A percentile compares a stretch with the other conserved stretches of the same genome.
These are phyloP conservation scores for Penicillium decumbens DNA, from an alignment of 2,329 filamentous ascomycete species.

Conservation along the genomic window DNA sequence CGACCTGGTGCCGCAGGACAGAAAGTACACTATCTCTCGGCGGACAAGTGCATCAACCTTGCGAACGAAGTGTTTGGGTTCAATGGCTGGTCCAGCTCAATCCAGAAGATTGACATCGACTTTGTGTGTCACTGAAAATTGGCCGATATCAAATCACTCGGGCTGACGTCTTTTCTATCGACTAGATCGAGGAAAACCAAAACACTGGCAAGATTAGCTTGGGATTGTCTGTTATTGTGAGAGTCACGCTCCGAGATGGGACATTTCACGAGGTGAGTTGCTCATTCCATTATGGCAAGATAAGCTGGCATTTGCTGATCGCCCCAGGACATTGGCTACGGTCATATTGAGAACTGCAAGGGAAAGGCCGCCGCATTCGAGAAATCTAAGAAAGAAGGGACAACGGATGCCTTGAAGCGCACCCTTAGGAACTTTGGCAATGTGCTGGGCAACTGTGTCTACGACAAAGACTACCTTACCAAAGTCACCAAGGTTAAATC, in stretches of 20 bases:
- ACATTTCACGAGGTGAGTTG: slow-evolving; percentile 75
- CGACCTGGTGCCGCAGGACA: slow-evolving; percentile 75
- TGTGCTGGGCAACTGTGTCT: slow-evolving; percentile 95
- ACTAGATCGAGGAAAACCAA: slow-evolving; percentile 70
- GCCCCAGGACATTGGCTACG: slow-evolving; percentile 78
- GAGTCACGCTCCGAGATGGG: slow-evolving; percentile 84
- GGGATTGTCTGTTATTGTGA: slow-evolving; percentile 82
- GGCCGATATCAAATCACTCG: not conserved
- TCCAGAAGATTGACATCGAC: slow-evolving; percentile 90
- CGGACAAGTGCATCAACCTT: slow-evolving; percentile 91
- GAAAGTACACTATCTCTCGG: slow-evolving; percentile 90
- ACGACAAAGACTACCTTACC: slow-evolving; percentile 88
- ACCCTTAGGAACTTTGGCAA: slow-evolving; percentile 90
- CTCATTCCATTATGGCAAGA: slow-evolving; percentile 48
- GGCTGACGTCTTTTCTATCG: slow-evolving; percentile 2
- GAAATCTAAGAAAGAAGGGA: slow-evolving; percentile 97
- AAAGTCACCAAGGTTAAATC: slow-evolving; percentile 89
- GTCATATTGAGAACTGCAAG: slow-evolving; percentile 92
- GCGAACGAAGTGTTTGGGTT: slow-evolving; percentile 96
- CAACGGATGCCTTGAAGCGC: slow-evolving; percentile 88
- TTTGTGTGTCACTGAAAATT: slow-evolving; percentile 54
- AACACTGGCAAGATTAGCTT: slow-evolving; percentile 74
- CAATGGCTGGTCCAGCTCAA: slow-evolving; percentile 96
- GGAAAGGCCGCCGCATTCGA: slow-evolving; percentile 94
- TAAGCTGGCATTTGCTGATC: slow-evolving; percentile 24